phyloP scores from a whole-genome alignment of 176 grass and related monocot genomes.

The Eleusine coracana region DNA sequence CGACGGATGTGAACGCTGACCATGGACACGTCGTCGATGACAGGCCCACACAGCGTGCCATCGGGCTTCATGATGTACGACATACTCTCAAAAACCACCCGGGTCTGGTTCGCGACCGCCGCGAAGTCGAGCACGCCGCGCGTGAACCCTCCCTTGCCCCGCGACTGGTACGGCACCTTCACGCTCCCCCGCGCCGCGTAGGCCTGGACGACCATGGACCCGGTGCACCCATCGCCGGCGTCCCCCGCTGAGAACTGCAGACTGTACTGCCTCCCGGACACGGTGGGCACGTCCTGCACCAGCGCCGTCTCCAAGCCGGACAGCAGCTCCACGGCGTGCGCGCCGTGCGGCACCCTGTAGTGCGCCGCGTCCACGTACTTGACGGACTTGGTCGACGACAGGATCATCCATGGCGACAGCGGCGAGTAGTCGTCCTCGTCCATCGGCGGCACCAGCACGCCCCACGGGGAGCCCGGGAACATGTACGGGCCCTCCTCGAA shows the following conservation, averaged over 20 bases:
- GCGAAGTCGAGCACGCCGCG: constrained; percentile 50
- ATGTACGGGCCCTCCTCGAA: constrained; percentile 78
- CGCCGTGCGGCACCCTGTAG: constrained; percentile 54
- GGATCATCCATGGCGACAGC: constrained; percentile 48
- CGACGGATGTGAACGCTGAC: constrained; percentile 8
- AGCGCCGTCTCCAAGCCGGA: constrained; percentile 57
- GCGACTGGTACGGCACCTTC: constrained; percentile 49
- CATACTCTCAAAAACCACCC: constrained; percentile 52
- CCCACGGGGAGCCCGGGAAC: constrained; percentile 38
- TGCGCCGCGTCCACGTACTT: constrained; percentile 68
- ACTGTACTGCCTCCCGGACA: constrained; percentile 29
- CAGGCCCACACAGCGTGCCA: constrained; percentile 61
- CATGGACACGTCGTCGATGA: constrained; percentile 53
- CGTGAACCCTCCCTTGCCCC: constrained; percentile 47
- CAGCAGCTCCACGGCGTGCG: constrained; percentile 62
- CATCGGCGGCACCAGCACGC: constrained; percentile 69
- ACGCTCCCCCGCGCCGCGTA: constrained; percentile 35
- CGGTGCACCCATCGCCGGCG: constrained; percentile 49
- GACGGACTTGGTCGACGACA: constrained; percentile 53
- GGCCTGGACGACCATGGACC: constrained; percentile 48
- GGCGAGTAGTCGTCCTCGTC: constrained; percentile 65
- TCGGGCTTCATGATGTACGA: constrained; percentile 53
- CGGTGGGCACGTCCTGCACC: constrained; percentile 54
- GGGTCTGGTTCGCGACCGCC: constrained; percentile 41
- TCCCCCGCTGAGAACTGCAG: constrained; percentile 64